Evolutionary conservation across 1,284 basidiomycete genomes (phyloP), one percentile per base, ranked within the genome.

Genomic region (Marasmius tenuissimus): DNA sequence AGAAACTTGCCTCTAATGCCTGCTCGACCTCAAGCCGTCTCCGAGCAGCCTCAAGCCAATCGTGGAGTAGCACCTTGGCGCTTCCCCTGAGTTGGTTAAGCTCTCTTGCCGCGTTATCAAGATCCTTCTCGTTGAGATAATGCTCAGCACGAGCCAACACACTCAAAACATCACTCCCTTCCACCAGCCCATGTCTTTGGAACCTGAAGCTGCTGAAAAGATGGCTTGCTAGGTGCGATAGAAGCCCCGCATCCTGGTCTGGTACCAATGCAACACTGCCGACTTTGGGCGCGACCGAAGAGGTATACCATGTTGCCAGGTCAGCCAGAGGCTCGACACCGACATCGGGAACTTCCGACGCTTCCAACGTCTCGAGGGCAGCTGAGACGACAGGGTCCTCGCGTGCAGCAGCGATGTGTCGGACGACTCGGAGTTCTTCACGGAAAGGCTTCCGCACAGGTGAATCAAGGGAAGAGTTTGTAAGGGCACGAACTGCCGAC

Each of bases 41-140:
- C 68, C 97, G 82, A 18, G 95, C 95, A 68, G 95, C 96, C 65
- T 89, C 87, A 61, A 99, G 79, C 97, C 97, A 99, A 76, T 99
- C 97, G 48, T 83, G 78, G 60, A 97, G 80, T 60, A 99, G 75
- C 59, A 87, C 78, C 73, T 91, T 94, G 2, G 96, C 91, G 70
- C 94, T 92, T 0, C 96, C 95, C 51, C 81, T 85, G 63, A 99
- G 78, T 75, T 93, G 90, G 76, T 99, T 99, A 50, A 98, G 79
- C 78, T 98, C 96, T 60, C 97, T 81, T 39, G 96, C 81, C 12
- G 97, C 97, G 65, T 85, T 87, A 69, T 98, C 96, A 66, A 99
- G 78, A 72, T 98, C 93, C 81, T 97, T 96, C 77, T 96, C 91
- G 65, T 91, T 91, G 70, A 99, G 76, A 72, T 92, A 87, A 76